Percentiles rank a stretch among this genome's conserved stretches.
These are phyloP conservation scores for Claviceps sorghi DNA, from an alignment of 2,329 filamentous ascomycete species.

Conservation along the genomic window DNA sequence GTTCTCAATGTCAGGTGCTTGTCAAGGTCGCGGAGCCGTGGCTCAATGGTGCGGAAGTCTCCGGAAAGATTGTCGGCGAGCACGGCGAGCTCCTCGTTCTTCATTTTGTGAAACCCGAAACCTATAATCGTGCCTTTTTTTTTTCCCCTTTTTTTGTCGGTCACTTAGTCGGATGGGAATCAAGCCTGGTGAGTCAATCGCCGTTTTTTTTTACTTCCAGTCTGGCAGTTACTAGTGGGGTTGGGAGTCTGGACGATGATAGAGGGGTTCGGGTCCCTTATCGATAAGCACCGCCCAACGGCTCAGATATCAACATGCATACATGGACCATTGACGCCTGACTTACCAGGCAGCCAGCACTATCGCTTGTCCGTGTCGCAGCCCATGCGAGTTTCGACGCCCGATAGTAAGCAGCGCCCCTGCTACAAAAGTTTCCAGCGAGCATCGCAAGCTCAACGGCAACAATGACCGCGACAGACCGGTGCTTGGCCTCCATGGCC, in stretches of 20 bases:
- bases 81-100: conserved; percentile 39
- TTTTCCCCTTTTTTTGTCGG: background rate
- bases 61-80: conserved; percentile 36
- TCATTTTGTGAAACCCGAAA: conserved; percentile 29
- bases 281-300: background rate
- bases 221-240: no score
- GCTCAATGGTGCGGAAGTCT: conserved; percentile 75
- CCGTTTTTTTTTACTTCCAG: conserved; percentile 8
- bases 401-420: background rate
- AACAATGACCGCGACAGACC: conserved; percentile 35
- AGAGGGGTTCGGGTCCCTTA: conserved; percentile 8
- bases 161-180: no score
- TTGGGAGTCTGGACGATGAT: conserved; percentile 9
- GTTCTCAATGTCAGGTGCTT: conserved; percentile 77
- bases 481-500: conserved; percentile 40
- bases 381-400: conserved; percentile 5
- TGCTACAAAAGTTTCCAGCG: background rate
- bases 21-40: conserved; percentile 61
- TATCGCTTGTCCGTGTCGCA: background rate
- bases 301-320: no score
- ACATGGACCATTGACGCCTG: no score
- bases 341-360: conserved; percentile 12
- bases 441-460: conserved; percentile 10
- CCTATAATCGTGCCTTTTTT: background rate
- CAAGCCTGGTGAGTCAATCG: conserved; percentile 10